Evolutionary conservation across 345 rosid species (phyloP).

Genomic region (Citrus sinensis): DNA sequence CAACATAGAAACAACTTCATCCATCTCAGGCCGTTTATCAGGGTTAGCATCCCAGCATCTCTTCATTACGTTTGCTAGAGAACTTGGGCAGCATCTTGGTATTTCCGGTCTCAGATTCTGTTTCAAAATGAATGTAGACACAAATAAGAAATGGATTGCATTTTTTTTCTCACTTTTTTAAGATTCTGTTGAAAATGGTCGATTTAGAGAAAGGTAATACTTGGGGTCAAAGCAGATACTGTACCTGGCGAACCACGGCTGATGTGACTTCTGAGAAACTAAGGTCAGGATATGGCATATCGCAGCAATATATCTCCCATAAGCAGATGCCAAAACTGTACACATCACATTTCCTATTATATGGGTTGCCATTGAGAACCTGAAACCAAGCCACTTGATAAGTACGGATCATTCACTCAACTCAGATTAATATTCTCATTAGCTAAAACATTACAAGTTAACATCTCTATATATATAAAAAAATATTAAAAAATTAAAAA

Average conservation of each 20-base stretch:
- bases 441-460: background rate
- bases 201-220: background rate
- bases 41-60: conserved; percentile 97
- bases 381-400: conserved; percentile 29
- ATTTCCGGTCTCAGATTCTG: conserved; percentile 97
- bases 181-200: background rate
- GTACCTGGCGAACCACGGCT: conserved; percentile 94
- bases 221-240: background rate
- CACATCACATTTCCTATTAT: conserved; percentile 95
- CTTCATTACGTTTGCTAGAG: conserved; percentile 89
- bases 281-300: conserved; percentile 97
- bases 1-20: conserved; percentile 85
- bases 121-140: conserved; percentile 3
- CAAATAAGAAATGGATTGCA: background rate
- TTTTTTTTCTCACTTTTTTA: background rate
- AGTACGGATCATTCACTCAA: conserved; percentile 15
- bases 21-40: conserved; percentile 96
- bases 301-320: conserved; percentile 99
- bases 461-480: background rate
- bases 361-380: conserved; percentile 96
- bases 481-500: too few species aligned
- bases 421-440: background rate
- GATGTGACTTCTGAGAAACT: conserved; percentile 95
- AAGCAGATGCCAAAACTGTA: conserved; percentile 95
- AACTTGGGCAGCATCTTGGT: conserved; percentile 94